Evolutionary conservation across 1,139 yeast genomes (phyloP), one percentile per base, ranked within the genome.

Genomic region (Sugiyamaella paludigena): DNA sequence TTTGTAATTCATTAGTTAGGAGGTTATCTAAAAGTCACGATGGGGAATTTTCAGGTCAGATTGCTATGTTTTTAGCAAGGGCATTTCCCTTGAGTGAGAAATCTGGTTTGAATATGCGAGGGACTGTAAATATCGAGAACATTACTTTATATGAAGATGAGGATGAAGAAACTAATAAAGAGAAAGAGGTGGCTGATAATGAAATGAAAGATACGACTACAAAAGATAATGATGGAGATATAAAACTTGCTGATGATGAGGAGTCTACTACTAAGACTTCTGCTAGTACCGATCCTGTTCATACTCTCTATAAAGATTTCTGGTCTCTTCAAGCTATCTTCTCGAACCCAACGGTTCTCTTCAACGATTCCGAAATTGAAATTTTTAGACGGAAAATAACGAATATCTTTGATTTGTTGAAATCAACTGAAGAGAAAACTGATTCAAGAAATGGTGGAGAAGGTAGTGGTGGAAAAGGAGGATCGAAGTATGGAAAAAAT

Each of bases 61-160:
- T 70, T 37, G 64, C 68, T 34, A 65, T 67, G 50, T 70, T 65
- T 43, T 58, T 70, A 29, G 67, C 73, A 2, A 51, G 64, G 11
- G 72, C 72, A 4, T 70, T 70, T 48, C 72, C 73, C 1, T 51
- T 69, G 16, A 58, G 62, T 34, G 74, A 70, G 47, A 65, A 68
- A 38, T 66, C 71, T 5, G 74, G 73, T 4, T 57, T 69, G 16
- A 70, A 70, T 44, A 61, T 66, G 15, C 61, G 70, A 10, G 74
- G 74, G 0, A 63, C 63, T 12, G 70, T 62, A 55, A 66, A 70
- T 51, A 56, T 57, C 1, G 73, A 65, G 16, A 71, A 70, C 50
- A 56, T 59, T 11, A 70, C 74, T 1, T 44, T 50, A 26, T 68
- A 67, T 37, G 60, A 58, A 26, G 54, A 52, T 1, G 42, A 42